Percentiles rank a stretch among this genome's conserved stretches.
phyloP scores from a whole-genome alignment of 257 asterid genomes.

The Solanum medicagineum region DNA sequence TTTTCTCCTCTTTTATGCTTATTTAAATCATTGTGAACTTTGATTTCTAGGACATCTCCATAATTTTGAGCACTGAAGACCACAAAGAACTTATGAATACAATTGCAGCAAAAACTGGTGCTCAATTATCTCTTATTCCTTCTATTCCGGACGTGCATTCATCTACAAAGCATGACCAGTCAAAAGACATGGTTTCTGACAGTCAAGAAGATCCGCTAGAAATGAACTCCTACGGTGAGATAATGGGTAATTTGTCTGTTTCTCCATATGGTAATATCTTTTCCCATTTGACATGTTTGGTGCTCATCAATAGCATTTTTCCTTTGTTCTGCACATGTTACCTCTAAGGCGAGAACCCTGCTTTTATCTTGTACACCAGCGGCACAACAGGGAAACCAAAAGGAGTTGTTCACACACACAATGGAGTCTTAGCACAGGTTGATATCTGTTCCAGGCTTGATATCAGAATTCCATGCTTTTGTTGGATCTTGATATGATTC shows the following conservation, averaged over 20 bases:
- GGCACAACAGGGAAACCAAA: constrained; percentile 98
- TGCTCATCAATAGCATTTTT: not conserved
- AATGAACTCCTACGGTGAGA: constrained; percentile 18
- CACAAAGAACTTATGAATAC: constrained; percentile 70
- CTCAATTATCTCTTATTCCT: constrained; percentile 72
- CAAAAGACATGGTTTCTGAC: constrained; percentile 12
- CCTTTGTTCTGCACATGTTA: constrained; percentile 5
- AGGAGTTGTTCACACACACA: constrained; percentile 98
- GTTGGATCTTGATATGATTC: not conserved
- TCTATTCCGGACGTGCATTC: constrained; percentile 23
- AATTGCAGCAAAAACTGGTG: constrained; percentile 71
- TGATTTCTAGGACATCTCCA: constrained; percentile 48
- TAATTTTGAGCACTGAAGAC: constrained; percentile 84
- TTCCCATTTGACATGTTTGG: not conserved
- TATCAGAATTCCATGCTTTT: not conserved
- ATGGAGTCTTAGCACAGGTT: constrained; percentile 85
- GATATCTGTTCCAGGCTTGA: not conserved
- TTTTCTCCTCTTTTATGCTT: not conserved
- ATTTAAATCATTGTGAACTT: not conserved
- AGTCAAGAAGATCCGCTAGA: constrained; percentile 1
- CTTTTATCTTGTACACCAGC: constrained; percentile 84
- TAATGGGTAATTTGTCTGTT: constrained; percentile 26
- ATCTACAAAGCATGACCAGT: constrained; percentile 15
- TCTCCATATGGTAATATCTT: not conserved
- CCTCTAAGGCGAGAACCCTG: constrained; percentile 63